Base-by-base conservation (phyloP, 2,329 filamentous ascomycete species). In the Aspergillus fijiensis region DNA sequence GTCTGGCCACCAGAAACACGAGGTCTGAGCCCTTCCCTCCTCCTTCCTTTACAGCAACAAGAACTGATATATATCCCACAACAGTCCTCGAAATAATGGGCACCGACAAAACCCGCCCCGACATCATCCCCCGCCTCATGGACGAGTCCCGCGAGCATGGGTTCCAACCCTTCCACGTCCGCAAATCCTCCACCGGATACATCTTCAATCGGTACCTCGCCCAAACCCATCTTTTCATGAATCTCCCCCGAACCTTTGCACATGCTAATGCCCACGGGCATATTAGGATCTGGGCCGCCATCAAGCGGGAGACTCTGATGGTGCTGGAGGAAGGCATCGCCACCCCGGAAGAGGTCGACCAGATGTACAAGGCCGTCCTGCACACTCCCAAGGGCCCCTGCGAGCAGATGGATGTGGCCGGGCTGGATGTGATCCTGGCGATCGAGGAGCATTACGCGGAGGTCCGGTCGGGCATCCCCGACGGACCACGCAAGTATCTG, bases 391-490 rank as follows among this genome's bases (percentile, higher is more conserved):
- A 71, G 35, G 76, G 77, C 0, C 75, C 75, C 0, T 79, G 73
- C 64, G 74, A 73, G 51, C 69, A 73, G 59, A 79, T 79, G 76
- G 77, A 79, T 59, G 67, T 72, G 3, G 75, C 78, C 23, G 77
- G 76, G 0, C 52, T 79, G 25, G 76, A 79, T 63, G 76, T 77
- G 2, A 74, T 79, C 0, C 66, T 71, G 14, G 71, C 74, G 47
- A 78, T 79, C 58, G 77, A 79, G 62, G 68, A 75, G 4, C 75
- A 78, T 62, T 79, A 79, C 60, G 54, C 58, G n/a, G 19, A 60
- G 23, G 27, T 29, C 5, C 10, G 58, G 6, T 45, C 9, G 9
- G 58, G 58, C 2, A 48, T 60, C 35, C 58, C 58, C n/a, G 16
- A 25, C 16, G 49, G 49, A 14, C 58, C 58, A 2, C 49, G 54